Conservation (phyloP, 768 basidiomycete species). For the Lenzites betulinus region DNA sequence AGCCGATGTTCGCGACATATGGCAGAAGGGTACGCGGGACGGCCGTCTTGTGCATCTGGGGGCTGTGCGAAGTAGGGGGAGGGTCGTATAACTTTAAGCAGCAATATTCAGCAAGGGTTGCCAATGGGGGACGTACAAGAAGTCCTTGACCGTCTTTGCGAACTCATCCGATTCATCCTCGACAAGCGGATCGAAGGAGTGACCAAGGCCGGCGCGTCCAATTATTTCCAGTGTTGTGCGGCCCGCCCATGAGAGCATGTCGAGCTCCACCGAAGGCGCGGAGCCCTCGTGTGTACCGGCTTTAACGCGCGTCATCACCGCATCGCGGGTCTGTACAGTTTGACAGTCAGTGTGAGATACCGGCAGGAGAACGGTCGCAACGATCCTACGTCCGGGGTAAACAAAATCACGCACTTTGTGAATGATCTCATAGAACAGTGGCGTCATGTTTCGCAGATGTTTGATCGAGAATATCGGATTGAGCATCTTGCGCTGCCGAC, state of each 20-base stretch:
- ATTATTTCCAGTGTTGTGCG: slow-evolving; percentile 48
- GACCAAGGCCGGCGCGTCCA: slow-evolving; percentile 29
- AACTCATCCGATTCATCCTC: slow-evolving; percentile 18
- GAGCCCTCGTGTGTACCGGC: not conserved
- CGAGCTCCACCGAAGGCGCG: slow-evolving; percentile 18
- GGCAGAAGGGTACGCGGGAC: slow-evolving; percentile 9
- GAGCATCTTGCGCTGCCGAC: slow-evolving; percentile 52
- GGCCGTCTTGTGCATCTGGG: slow-evolving; percentile 5
- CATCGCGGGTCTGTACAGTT: slow-evolving; percentile 19
- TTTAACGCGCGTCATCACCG: slow-evolving; percentile 10
- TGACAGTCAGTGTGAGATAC: too few species aligned
- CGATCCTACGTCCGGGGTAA: too few species aligned
- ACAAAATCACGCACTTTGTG: slow-evolving; percentile 41
- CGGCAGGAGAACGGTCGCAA: too few species aligned
- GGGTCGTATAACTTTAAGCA: too few species aligned
- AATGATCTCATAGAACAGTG: slow-evolving; percentile 46
- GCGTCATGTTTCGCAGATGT: slow-evolving; percentile 47
- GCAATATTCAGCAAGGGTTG: too few species aligned
- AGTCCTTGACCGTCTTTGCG: slow-evolving; percentile 18
- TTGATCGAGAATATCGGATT: slow-evolving; percentile 48
- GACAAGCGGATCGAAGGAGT: slow-evolving; percentile 28
- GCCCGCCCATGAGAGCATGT: slow-evolving; percentile 37
- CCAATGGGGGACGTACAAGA: slow-evolving; percentile 19
- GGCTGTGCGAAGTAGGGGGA: slow-evolving; percentile 2
- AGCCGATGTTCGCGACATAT: slow-evolving; percentile 13